Evolutionary conservation across 257 asterid species (phyloP), one percentile per base, ranked within the genome.

Genomic region (Ilex asprella): DNA sequence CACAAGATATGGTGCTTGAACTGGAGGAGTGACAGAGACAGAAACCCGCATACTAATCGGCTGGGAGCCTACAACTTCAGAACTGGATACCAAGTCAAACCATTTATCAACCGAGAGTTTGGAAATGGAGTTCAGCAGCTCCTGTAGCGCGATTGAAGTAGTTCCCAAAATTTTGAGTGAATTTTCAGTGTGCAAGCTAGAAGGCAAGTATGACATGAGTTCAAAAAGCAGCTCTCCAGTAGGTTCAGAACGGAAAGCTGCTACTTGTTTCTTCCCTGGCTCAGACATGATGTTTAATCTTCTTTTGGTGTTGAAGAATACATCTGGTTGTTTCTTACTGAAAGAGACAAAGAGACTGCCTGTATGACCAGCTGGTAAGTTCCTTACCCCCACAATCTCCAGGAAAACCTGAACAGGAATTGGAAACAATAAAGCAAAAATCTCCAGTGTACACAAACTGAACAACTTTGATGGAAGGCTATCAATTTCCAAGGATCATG

Each of bases 171-270:
- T 70, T 75, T 81, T 82, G 64, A 75, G 62, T 49, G 84, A 55
- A 62, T 88, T 84, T 56, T 72, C 44, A 56, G 71, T 53, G 6
- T 74, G 79, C 39, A 74, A 75, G 57, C 35, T 73, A 59, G 83
- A 80, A 21, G 84, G 56, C 32, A 66, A 71, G 63, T 46, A 60
- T 69, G 85, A 72, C 70, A 73, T 51, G 56, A 93, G 92, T 69
- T 89, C 96, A 60, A 89, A 75, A 66, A 76, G 57, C 57, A 93
- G 75, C 58, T 76, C 27, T 58, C 97, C 99, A 63, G 77, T 71
- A 50, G 95, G 86, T 74, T 89, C 83, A 70, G 97, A 93, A 69
- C 81, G 91, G 81, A 93, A 89, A 66, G 81, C 56, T 6, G 97
- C 96, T 49, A 89, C 97, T 76, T 87, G 88, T 63, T 93, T 93